Evolutionary conservation across 192 early-diverging fungal species (phyloP).

Genomic region (Dispira parvispora): DNA sequence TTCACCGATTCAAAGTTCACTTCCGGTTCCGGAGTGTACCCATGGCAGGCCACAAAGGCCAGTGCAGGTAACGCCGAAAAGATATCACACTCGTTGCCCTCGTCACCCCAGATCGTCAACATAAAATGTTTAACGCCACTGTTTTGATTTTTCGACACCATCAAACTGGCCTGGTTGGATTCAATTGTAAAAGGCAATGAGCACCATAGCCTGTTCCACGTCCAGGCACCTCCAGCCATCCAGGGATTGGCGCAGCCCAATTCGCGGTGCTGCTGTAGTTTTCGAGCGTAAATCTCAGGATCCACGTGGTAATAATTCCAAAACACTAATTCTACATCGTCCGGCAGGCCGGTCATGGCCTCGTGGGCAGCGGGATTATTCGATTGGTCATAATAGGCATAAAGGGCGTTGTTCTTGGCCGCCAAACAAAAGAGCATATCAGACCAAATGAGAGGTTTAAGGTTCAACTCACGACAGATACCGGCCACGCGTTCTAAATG

Average conservation of each 20-base stretch:
- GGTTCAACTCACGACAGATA: slow-evolving; percentile 39
- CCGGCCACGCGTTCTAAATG: slow-evolving; percentile 55
- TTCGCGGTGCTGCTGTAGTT: slow-evolving; percentile 70
- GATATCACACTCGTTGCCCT: slow-evolving; percentile 83
- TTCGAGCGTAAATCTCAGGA: slow-evolving; percentile 49
- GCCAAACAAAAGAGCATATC: slow-evolving; percentile 56
- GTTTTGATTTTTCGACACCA: slow-evolving; percentile 39
- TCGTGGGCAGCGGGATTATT: slow-evolving; percentile 37
- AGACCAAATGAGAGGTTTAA: slow-evolving; percentile 76
- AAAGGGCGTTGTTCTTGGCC: slow-evolving; percentile 62
- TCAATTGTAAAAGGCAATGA: slow-evolving; percentile 70
- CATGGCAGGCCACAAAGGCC: slow-evolving; percentile 59
- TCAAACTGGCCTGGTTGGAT: slow-evolving; percentile 50
- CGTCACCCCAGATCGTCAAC: slow-evolving; percentile 81
- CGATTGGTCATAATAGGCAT: slow-evolving; percentile 62
- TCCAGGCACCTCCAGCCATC: slow-evolving; percentile 68
- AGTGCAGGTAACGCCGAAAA: slow-evolving; percentile 63
- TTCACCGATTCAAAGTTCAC: slow-evolving; percentile 39
- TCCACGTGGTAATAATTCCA: slow-evolving; percentile 80
- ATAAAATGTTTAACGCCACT: slow-evolving; percentile 52
- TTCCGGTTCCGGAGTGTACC: slow-evolving; percentile 44
- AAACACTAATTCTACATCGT: slow-evolving; percentile 51
- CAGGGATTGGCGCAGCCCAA: slow-evolving; percentile 62
- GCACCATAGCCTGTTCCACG: slow-evolving; percentile 70
- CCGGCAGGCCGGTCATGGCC: slow-evolving; percentile 38